Conservation (phyloP, 306 rosid species). For the Rubus parviflorus region DNA sequence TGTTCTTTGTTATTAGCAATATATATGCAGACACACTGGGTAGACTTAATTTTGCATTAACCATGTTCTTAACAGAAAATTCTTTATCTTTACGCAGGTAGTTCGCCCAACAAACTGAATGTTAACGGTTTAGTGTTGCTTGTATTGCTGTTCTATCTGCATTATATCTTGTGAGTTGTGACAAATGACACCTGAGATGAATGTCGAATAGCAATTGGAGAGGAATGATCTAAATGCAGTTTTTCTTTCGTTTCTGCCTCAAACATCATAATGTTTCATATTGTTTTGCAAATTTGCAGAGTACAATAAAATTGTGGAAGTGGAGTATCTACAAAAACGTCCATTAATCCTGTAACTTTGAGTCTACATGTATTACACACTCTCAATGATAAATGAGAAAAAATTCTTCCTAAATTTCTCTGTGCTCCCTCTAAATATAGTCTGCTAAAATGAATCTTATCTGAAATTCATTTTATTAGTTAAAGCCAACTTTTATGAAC, state of each 20-base stretch:
- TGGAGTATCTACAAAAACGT: conserved; percentile 17
- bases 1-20: neutral
- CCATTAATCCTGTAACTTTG: conserved; percentile 3
- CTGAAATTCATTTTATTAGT: conserved; percentile 12
- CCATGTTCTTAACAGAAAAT: neutral
- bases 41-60: neutral
- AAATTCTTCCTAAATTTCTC: conserved; percentile 7
- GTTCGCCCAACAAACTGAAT: conserved; percentile 43
- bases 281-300: conserved; percentile 32
- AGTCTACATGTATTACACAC: conserved; percentile 16
- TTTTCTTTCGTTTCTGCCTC: conserved; percentile 21
- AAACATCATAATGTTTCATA: conserved; percentile 6
- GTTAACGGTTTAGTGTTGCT: conserved; percentile 29
- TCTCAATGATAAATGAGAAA: conserved; percentile 22
- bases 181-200: conserved; percentile 17
- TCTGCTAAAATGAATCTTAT: conserved; percentile 16
- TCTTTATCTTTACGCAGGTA: conserved; percentile 45
- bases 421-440: conserved; percentile 10
- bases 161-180: conserved; percentile 46
- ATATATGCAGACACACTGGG: too few relatives aligned
- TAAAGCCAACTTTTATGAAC: conserved; percentile 70
- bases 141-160: conserved; percentile 45
- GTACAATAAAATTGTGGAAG: conserved; percentile 11
- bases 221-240: conserved; percentile 25
- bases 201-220: conserved; percentile 12